Evolutionary conservation across 208 protist species (phyloP).

Genomic region (Wallacemonas sp.): DNA sequence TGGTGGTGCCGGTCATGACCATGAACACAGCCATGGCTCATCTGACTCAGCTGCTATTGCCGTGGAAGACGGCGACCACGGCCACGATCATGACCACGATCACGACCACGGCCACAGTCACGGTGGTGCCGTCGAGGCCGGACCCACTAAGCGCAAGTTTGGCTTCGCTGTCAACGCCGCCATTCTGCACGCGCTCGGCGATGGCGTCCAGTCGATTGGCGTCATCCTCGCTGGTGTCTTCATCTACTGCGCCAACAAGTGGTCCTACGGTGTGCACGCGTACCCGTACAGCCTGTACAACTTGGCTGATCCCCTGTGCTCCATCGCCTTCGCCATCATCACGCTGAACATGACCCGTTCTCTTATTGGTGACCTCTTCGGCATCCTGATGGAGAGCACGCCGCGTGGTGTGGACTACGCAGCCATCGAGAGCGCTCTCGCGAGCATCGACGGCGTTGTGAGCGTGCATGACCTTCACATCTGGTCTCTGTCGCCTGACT

Average conservation of each 20-base stretch:
- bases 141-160: slow-evolving; percentile 23
- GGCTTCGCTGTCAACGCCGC: slow-evolving; percentile 78
- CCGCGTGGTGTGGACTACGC: slow-evolving; percentile 68
- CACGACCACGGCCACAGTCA: slow-evolving; percentile 44
- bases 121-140: slow-evolving; percentile 21
- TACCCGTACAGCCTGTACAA: slow-evolving; percentile 78
- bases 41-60: slow-evolving; percentile 6
- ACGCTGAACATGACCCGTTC: slow-evolving; percentile 84
- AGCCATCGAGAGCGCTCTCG: slow-evolving; percentile 44
- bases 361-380: slow-evolving; percentile 69
- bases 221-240: slow-evolving; percentile 83
- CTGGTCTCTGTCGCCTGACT: slow-evolving; percentile 86
- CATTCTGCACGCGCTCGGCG: slow-evolving; percentile 89
- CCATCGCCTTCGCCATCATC: slow-evolving; percentile 87
- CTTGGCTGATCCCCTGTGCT: slow-evolving; percentile 86
- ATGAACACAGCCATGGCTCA: slow-evolving; percentile 24
- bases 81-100: slow-evolving; percentile 43
- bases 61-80: slow-evolving; percentile 28
- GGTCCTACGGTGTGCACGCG: slow-evolving; percentile 38
- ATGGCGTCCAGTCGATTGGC: slow-evolving; percentile 87
- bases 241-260: slow-evolving; percentile 74
- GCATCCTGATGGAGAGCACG: slow-evolving; percentile 90
- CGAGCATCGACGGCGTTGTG: slow-evolving; percentile 59
- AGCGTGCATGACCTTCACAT: slow-evolving; percentile 91
- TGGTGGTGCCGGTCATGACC: slow-evolving; percentile 24